These are phyloP conservation scores for Cyclotella cryptica DNA, from an alignment of 108 stramenopile species.

Conservation along the genomic window DNA sequence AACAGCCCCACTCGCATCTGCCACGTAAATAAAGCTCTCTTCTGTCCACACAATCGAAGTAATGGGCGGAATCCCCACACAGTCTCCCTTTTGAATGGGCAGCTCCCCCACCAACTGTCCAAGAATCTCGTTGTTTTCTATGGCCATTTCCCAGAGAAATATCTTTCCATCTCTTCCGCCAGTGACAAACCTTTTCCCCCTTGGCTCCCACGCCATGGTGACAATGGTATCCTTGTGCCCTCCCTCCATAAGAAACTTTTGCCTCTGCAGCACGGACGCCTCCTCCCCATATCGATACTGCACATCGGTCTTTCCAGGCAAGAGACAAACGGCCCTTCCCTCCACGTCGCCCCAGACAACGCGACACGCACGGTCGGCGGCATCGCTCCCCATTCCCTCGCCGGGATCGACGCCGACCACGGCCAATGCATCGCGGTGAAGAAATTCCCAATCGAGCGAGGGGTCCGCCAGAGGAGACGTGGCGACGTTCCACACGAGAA, in stretches of 20 bases:
- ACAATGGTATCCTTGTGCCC: constrained; percentile 78
- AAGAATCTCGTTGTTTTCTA: not conserved
- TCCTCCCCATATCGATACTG: constrained; percentile 41
- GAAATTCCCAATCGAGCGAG: constrained; percentile 42
- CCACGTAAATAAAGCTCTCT: constrained; percentile 35
- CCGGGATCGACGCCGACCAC: constrained; percentile 63
- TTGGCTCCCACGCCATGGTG: constrained; percentile 43
- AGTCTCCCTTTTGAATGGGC: not conserved
- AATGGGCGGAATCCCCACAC: constrained; percentile 22
- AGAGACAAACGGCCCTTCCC: constrained; percentile 12
- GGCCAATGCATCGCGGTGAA: constrained; percentile 34
- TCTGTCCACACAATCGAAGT: constrained; percentile 34
- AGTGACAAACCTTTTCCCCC: constrained; percentile 43
- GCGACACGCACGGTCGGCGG: constrained; percentile 64
- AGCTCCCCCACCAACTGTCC: constrained; percentile 2
- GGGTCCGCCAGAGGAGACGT: constrained; percentile 34
- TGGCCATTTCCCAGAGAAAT: constrained; percentile 64
- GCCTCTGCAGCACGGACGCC: constrained; percentile 11
- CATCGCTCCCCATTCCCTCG: constrained; percentile 61
- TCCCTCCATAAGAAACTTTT: constrained; percentile 34
- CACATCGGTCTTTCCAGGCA: constrained; percentile 58
- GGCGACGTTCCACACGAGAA: constrained; percentile 62
- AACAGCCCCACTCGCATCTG: constrained; percentile 57
- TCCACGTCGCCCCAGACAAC: constrained; percentile 21
- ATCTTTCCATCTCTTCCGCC: constrained; percentile 69